Conservation (phyloP, 176 grass and related monocot species). For the Rhynchospora breviuscula region DNA sequence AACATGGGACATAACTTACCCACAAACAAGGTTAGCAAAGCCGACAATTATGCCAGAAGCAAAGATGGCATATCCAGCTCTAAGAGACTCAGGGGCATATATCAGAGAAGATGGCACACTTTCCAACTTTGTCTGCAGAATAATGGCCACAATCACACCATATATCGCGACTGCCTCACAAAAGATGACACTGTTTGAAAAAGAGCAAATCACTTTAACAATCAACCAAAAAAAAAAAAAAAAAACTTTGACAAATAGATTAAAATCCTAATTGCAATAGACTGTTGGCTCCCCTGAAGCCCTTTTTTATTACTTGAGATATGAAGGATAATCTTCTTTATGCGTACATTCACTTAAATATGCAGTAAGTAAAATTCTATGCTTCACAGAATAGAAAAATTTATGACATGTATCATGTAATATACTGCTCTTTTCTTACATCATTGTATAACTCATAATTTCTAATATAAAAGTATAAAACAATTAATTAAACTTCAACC, state of each 20-base stretch:
- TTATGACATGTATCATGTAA: neutral
- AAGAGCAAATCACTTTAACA: neutral
- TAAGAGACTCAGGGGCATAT: constrained; percentile 70
- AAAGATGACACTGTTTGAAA: constrained; percentile 83
- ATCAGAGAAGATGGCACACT: constrained; percentile 64
- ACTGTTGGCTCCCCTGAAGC: neutral
- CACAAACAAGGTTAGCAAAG: constrained; percentile 92
- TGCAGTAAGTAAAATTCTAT: neutral
- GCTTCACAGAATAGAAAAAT: neutral
- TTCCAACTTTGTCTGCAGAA: constrained; percentile 97
- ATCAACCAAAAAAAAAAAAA: neutral
- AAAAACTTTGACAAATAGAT: neutral
- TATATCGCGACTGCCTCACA: constrained; percentile 98
- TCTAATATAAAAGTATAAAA: neutral
- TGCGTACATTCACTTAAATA: neutral
- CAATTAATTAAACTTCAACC: neutral
- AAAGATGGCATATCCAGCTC: constrained; percentile 95
- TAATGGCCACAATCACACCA: constrained; percentile 97
- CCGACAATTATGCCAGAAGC: constrained; percentile 91
- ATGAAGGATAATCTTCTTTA: neutral
- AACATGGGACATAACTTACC: constrained; percentile 42
- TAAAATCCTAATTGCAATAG: constrained; percentile 2
- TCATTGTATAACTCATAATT: neutral
- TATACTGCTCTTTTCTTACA: neutral
- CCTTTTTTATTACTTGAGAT: neutral